These are phyloP conservation scores for Alternaria gansuensis DNA, from an alignment of 2,329 filamentous ascomycete genomes.

Conservation along the genomic window DNA sequence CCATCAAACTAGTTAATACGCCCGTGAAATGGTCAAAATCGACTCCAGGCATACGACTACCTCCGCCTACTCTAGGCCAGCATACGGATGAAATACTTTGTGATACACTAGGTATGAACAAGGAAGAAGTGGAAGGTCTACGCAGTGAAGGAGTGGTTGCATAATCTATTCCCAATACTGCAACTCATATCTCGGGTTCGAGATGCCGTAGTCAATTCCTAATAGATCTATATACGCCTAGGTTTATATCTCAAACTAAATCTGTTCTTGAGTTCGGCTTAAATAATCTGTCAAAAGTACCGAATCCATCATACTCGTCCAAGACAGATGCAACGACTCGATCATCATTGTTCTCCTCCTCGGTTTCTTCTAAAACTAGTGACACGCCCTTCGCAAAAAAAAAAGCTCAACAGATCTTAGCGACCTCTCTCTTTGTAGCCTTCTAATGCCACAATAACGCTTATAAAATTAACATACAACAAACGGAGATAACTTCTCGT, in stretches of 20 bases:
- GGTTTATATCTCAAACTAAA: not conserved
- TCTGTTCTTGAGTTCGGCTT: not conserved
- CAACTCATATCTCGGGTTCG: not conserved
- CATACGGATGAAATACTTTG: slow-evolving; percentile 52
- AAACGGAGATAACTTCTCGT: too few species aligned
- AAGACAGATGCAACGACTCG: too few species aligned
- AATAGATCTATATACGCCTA: too few species aligned
- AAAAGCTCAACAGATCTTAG: too few species aligned
- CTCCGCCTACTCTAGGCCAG: slow-evolving; percentile 78
- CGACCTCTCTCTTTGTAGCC: too few species aligned
- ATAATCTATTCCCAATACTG: slow-evolving; percentile 20
- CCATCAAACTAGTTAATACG: slow-evolving; percentile 89
- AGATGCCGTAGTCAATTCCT: not conserved
- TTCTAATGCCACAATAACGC: too few species aligned
- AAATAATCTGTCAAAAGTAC: not conserved
- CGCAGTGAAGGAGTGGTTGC: slow-evolving; percentile 49
- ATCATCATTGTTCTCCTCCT: too few species aligned
- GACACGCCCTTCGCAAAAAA: too few species aligned
- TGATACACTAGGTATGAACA: slow-evolving; percentile 44
- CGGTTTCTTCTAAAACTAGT: too few species aligned
- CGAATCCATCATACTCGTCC: not conserved
- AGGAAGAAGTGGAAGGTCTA: slow-evolving; percentile 44
- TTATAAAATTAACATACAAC: too few species aligned
- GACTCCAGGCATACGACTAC: slow-evolving; percentile 75
- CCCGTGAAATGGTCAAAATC: slow-evolving; percentile 93